phyloP scores from a whole-genome alignment of 352 stramenopile genomes.

The Phytopythium cucurbitacearum region DNA sequence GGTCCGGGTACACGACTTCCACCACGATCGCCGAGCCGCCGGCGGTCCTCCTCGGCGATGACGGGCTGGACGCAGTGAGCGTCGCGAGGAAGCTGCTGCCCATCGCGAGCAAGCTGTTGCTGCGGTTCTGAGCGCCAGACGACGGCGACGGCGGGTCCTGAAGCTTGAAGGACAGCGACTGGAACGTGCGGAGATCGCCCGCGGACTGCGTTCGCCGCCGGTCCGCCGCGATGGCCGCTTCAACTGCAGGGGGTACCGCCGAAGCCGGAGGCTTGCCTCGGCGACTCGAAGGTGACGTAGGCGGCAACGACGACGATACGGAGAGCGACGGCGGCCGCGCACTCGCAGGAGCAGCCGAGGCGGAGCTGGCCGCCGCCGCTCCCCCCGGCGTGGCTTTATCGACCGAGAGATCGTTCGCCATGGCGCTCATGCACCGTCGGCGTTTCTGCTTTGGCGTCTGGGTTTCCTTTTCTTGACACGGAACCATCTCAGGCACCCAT shows the following conservation, averaged over 20 bases:
- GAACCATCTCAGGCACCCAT: too few species aligned
- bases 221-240: slow-evolving; percentile 6
- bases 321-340: neutral
- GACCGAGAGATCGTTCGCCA: slow-evolving; percentile 7
- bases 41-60: slow-evolving; percentile 13
- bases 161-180: slow-evolving; percentile 2
- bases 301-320: neutral
- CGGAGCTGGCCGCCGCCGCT: neutral
- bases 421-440: neutral
- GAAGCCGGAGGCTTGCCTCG: neutral
- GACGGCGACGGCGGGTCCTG: slow-evolving; percentile 4
- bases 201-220: slow-evolving; percentile 54
- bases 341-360: neutral
- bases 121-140: slow-evolving; percentile 7
- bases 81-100: slow-evolving; percentile 40
- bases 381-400: neutral
- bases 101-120: slow-evolving; percentile 37
- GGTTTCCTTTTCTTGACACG: too few species aligned
- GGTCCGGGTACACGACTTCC: slow-evolving; percentile 43
- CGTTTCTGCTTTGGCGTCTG: too few species aligned
- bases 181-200: slow-evolving; percentile 21
- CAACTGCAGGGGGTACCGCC: slow-evolving; percentile 1
- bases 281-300: neutral
- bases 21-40: slow-evolving; percentile 23
- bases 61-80: slow-evolving; percentile 22